These are phyloP conservation scores for Cryptococcus neoformans DNA, from an alignment of 1,284 basidiomycete genomes.

Conservation along the genomic window DNA sequence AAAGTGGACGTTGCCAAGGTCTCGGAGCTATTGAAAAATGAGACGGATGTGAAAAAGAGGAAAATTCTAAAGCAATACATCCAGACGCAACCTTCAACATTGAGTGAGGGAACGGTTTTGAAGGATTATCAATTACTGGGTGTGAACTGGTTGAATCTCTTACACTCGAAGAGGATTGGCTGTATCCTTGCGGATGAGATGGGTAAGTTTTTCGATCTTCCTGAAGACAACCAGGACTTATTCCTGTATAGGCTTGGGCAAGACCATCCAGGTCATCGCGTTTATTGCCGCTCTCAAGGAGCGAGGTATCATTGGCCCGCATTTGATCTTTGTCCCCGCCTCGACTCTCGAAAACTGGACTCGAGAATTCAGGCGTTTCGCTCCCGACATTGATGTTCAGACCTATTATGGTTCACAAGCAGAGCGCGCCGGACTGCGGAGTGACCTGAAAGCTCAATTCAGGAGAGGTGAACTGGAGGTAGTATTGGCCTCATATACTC, in stretches of 20 bases:
- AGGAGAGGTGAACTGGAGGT: conserved; percentile 80
- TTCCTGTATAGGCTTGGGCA: conserved; percentile 71
- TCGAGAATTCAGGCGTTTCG: conserved; percentile 90
- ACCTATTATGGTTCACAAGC: conserved; percentile 93
- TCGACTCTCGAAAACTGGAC: conserved; percentile 99
- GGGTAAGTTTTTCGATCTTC: conserved; percentile 59
- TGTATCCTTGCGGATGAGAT: conserved; percentile 99
- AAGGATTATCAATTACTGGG: conserved; percentile 98
- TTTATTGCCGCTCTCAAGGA: conserved; percentile 84
- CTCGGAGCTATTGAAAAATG: conserved; percentile 38
- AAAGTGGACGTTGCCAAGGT: conserved; percentile 46
- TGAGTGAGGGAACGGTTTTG: conserved; percentile 69
- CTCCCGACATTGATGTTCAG: conserved; percentile 75
- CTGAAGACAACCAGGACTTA: not conserved
- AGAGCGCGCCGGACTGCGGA: conserved; percentile 74
- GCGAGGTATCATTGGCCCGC: conserved; percentile 71
- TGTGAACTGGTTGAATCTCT: conserved; percentile 93
- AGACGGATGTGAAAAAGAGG: conserved; percentile 33
- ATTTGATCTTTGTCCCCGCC: conserved; percentile 92
- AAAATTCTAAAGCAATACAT: conserved; percentile 56
- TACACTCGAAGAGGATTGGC: conserved; percentile 76
- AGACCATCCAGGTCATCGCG: conserved; percentile 97
- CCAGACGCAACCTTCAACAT: conserved; percentile 66
- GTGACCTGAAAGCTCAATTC: conserved; percentile 58
- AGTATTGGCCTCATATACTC: conserved; percentile 92